Base-by-base conservation (phyloP, 257 asterid genomes). In the Rhazya stricta region DNA sequence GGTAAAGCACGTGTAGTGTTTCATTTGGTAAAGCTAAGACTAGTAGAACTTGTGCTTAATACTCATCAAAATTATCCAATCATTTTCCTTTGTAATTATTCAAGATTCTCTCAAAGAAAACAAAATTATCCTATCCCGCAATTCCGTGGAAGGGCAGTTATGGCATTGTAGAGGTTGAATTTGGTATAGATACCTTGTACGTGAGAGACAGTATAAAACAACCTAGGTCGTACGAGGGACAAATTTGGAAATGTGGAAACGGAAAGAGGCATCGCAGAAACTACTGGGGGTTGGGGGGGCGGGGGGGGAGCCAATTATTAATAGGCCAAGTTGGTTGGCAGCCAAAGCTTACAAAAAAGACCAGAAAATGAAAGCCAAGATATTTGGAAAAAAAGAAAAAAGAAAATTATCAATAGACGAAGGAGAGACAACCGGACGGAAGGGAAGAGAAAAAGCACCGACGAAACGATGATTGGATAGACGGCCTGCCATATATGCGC, bases 391-490 rank as follows among this genome's bases (percentile, higher is more conserved):
- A 3, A 1, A 21, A 12, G 60, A 3, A 32, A 11, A 37, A 68
- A 68, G 7, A 51, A 16, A 50, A 48, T 21, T 41, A 69, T 6
- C 6, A 21, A 63, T 16, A 46, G 50, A 67, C 36, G 21, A 42
- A 67, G 18, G 25, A 9, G 9, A 68, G 16, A 68, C 65, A 74
- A n/a, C 15, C n/a, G 45, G 41, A 32, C 46, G 12, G 23, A 58
- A 58, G 16, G 34, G 46, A 56, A 50, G 63, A 27, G 41, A 8
- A 67, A 80, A 50, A 62, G 80, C 83, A 80, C 82, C 81, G 81
- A 80, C 87, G 77, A 75, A 42, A n/a, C 34, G 63, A 78, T 76
- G 83, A 81, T 83, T 80, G 84, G 87, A 72, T 65, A 54, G 82
- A 75, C 82, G 78, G 82, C 77, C 80, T 75, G 63, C 71, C 79